Conservation (phyloP, 176 grass and related monocot species). For the Aegilops speltoides region DNA sequence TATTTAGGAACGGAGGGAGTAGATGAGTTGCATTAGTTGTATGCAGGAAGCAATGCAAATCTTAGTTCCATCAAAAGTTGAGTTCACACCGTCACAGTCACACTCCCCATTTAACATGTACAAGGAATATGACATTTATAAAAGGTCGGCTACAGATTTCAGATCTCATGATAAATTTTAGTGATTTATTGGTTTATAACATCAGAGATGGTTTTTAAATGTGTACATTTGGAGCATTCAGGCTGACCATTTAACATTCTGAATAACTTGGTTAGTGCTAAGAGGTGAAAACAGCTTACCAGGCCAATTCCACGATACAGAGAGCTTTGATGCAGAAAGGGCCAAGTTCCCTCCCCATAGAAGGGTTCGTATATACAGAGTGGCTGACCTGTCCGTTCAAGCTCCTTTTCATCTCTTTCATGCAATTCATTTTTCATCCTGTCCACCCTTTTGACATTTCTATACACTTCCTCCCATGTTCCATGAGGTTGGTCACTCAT, state of each 20-base stretch:
- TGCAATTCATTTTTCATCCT: conserved; percentile 84
- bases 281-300: conserved; percentile 52
- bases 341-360: conserved; percentile 92
- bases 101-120: background rate
- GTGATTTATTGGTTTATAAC: conserved; percentile 8
- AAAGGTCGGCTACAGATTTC: background rate
- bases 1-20: too few species aligned
- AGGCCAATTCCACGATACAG: conserved; percentile 96
- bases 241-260: background rate
- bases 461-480: conserved; percentile 98
- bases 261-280: conserved; percentile 13
- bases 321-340: conserved; percentile 85
- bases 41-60: background rate
- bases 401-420: conserved; percentile 91
- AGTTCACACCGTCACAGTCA: background rate
- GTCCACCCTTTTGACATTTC: conserved; percentile 88
- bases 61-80: background rate
- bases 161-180: background rate
- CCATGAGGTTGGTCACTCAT: conserved; percentile 81
- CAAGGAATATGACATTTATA: background rate
- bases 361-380: conserved; percentile 99
- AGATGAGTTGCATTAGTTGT: background rate
- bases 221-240: conserved; percentile 1
- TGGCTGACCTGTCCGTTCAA: conserved; percentile 92
- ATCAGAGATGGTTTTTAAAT: conserved; percentile 8